Evolutionary conservation across 768 basidiomycete species (phyloP), one percentile per base, ranked within the genome.

Genomic region (Psilocybe cyanescens): DNA sequence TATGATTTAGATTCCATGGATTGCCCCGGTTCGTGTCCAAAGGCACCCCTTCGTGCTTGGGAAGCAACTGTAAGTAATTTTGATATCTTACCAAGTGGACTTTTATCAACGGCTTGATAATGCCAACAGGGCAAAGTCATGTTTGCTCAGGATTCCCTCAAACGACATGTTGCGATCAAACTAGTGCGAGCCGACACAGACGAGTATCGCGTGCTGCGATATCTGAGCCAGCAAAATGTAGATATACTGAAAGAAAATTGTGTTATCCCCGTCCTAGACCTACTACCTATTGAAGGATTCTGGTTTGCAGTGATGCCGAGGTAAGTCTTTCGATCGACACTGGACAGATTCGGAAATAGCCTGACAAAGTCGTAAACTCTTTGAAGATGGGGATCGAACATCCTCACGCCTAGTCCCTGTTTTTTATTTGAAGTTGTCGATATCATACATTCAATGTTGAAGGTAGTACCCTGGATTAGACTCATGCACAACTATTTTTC

Each of bases 291-390:
- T 31, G 64, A 63, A 11, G 67, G 60, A 16, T 63, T 61, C 24
- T 70, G 64, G 51, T 69, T 74, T 53, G 66, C 61, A 4, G 68
- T 76, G 12, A 75, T 72, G 72, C 75, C 75, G 2, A 68, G 64
- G 60, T 73, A 68, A 41, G n/a, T 24, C 24, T 3, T 12, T 51
- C 30, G n/a, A 7, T n/a, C 16, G 28, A 31, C 9, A 5, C 30
- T 33, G 12, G 8, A 12, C 24, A 30, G 4, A 3, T 53, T 8
- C 3, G 9, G 41, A 11, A 44, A 12, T 30, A 5, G 35, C 8
- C 29, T 53, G 28, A 28, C 30, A 11, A 24, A 24, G 24, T 24
- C 24, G 24, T 24, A 24, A 24, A 24, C 24, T 51, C 17, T 7
- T 29, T 50, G 6, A 37, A 53, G 51, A 35, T 53, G 33, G 51